Conservation (phyloP, 208 protist genomes). For the Trypanosoma cruzi region DNA sequence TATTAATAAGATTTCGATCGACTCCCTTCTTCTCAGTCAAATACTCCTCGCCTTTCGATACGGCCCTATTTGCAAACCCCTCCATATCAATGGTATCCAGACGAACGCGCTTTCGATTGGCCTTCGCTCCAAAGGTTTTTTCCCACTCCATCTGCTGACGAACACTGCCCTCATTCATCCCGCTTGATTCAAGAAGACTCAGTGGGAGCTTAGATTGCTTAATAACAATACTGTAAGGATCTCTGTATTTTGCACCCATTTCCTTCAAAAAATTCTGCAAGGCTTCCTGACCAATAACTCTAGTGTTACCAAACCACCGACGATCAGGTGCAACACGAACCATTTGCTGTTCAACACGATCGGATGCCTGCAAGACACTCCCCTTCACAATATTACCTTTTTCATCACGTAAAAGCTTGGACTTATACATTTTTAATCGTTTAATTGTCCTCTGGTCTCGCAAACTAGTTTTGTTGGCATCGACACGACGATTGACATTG, state of each 20-base stretch:
- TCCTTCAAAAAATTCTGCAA: constrained; percentile 97
- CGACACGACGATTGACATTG: constrained; percentile 76
- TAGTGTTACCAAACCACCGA: constrained; percentile 98
- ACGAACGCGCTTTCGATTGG: constrained; percentile 90
- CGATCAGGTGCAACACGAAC: constrained; percentile 95
- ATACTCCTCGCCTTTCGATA: constrained; percentile 53
- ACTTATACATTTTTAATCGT: constrained; percentile 90
- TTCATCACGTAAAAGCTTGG: constrained; percentile 89
- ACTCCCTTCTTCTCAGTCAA: constrained; percentile 44
- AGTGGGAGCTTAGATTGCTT: constrained; percentile 97
- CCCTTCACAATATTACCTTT: constrained; percentile 93
- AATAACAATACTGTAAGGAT: constrained; percentile 98
- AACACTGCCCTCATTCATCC: constrained; percentile 85
- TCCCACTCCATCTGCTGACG: constrained; percentile 96
- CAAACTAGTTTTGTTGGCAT: constrained; percentile 83
- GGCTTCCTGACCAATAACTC: constrained; percentile 96
- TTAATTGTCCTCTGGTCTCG: constrained; percentile 87
- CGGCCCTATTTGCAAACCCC: constrained; percentile 52
- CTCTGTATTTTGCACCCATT: constrained; percentile 93
- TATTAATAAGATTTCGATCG: constrained; percentile 66
- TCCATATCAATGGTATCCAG: constrained; percentile 63
- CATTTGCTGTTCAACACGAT: constrained; percentile 88
- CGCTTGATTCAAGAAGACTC: constrained; percentile 90
- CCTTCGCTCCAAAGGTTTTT: constrained; percentile 96
- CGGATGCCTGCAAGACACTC: constrained; percentile 85